Base-by-base conservation (phyloP, 352 stramenopile genomes). In the Phytophthora foliorum region DNA sequence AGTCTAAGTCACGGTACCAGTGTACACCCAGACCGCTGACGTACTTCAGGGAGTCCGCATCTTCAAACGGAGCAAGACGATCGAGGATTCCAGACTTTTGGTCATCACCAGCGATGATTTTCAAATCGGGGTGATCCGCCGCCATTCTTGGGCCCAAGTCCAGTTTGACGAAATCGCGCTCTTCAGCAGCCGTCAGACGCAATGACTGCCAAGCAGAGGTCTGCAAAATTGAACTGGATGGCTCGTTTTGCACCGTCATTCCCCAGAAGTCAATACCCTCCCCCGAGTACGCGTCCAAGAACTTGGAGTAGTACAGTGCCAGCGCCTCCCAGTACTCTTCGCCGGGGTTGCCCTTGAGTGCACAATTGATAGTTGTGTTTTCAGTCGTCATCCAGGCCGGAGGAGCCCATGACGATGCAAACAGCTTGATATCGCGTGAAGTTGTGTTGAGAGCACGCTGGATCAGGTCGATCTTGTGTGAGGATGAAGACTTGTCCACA, bases 31-130 rank as follows among this genome's bases (percentile, higher is more conserved):
- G 29, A 10, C 29, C 29, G 29, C 29, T 32, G 29, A 32, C 9
- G 29, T 32, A 10, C 29, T 32, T 32, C 25, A 97, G 38, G 0
- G 77, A 69, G 11, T 92, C 84, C 0, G 68, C 55, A 25, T 91
- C 80, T 31, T 81, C 57, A 4, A 91, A 68, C 6, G 80, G 67
- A 0, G 71, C 67, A 16, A 78, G 54, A n/a, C 85, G 83, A 14
- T 79, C 67, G 8, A 77, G 32, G 2, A 96, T 62, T 19, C 64
- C n/a, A 19, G 79, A 78, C 59, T 95, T 97, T 50, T 97, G 90
- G 71, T 97, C 88, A 59, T 97, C 91, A 36, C 90, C 75, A 17
- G 84, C 79, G 22, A 97, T 89, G 51, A 97, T 91, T 61, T 94
- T 91, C 32, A 97, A 54, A 29, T 92, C 69, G 14, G 91, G 89